Evolutionary conservation across 176 grass and related monocot genomes (phyloP), one percentile per base, ranked within the genome.

Genomic region (Pontederia crassipes): DNA sequence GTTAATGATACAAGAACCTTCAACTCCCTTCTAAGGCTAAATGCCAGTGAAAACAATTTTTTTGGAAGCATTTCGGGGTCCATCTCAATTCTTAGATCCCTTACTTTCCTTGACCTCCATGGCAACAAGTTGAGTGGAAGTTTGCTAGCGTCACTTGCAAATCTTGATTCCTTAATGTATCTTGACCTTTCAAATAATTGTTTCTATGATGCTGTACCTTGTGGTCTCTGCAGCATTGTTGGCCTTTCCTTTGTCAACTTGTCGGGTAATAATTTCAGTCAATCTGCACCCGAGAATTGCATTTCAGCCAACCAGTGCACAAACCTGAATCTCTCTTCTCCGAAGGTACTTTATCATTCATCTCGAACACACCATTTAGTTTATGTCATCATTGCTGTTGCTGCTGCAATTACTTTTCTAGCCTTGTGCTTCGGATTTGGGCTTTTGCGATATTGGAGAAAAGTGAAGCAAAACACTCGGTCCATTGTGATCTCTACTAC

Each of bases 101-200:
- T 98, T 10, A 50, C 79, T 29, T 81, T 77, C 70, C 84, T 98
- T 62, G 93, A 98, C 74, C 75, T 98, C 68, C 93, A 98, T 72
- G 77, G 73, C 66, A 98, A 98, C 70, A 84, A 57, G 64, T 67
- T 92, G 66, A 71, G 61, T 58, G 87, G 84, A 80, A 76, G 52
- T 12, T 89, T 98, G 49, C 84, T 87, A 26, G 18, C 68, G 61
- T 72, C 73, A 68, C 77, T 98, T 68, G 77, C 79, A 52, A 76
- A 72, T 67, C 81, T 98, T 14, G 76, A 74, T 62, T 81, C 69
- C 71, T 70, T 98, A 56, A 89, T 78, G 40, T 98, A 92, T 81
- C 74, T 98, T 61, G 93, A 98, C 58, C 58, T 98, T n/a, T 98
- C 93, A 40, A 71, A 78, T 58, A 98, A 98, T 49, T 15, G 79